Base-by-base conservation (phyloP, 345 rosid genomes). In the Boechera stricta region DNA sequence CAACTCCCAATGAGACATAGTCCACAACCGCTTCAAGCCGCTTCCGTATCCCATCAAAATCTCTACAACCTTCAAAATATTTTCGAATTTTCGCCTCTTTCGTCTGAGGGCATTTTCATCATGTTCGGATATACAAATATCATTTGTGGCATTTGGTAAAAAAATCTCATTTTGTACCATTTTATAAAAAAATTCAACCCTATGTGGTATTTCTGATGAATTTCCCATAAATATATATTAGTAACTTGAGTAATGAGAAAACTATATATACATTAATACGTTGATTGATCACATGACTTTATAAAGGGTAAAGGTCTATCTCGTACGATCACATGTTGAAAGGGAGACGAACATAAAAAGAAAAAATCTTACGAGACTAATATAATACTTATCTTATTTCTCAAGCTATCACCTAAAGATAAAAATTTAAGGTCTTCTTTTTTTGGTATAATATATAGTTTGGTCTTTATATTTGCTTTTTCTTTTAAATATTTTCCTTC, bases 301-400 rank as follows among this genome's bases (percentile, higher is more conserved):
- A 38, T 54, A 74, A 74, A 63, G 64, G 26, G 32, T 69, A 53
- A 60, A 21, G 32, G 70, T 48, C n/a, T 33, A 15, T 24, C n/a
- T 63, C 66, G 56, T 45, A 63, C 0, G 24, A 74, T 61, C 80
- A 76, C 70, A 69, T 69, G 75, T 33, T 62, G 56, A 76, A 69
- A 69, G 57, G 47, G 11, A 48, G 59, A 44, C 7, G 8, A 55
- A 11, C 18, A 57, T 32, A 15, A 10, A 16, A 5, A 28, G 8
- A 51, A 59, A 58, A 12, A 38, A 26, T n/a, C 5, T 24, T 35
- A 47, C 7, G 18, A 63, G 12, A 41, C 12, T 56, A 12, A 54
- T 64, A 56, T 2, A 58, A 66, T 78, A 31, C 77, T 67, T 78
- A 42, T 39, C 77, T 72, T 78, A 51, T 78, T 66, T 78, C 77